Base-by-base conservation (phyloP, 176 grass and related monocot species). In the Saccharum spontaneum region DNA sequence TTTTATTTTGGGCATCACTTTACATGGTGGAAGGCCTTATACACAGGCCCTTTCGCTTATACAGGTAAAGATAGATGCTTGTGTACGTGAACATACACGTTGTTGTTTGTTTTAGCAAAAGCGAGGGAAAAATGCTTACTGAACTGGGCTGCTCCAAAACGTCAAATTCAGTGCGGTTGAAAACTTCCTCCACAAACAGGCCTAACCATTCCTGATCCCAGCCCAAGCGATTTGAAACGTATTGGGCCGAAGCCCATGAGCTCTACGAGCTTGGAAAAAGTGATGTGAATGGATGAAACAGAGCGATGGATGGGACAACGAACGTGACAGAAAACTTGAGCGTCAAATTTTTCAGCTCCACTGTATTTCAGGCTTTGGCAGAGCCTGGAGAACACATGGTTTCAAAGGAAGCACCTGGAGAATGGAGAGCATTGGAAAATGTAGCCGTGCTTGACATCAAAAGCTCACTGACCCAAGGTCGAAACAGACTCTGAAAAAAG, bases 381-480 rank as follows among this genome's bases (percentile, higher is more conserved):
- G 65, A 69, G 65, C 65, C 79, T 81, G 79, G 79, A 81, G 74
- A 77, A 59, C 31, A 59, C 20, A 12, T 75, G 26, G 71, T 4
- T 74, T 30, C 3, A 33, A 52, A 75, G 28, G 3, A 6, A 15
- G 74, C 12, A 50, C 49, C 50, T 77, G 50, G 79, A 67, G 36
- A 62, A 26, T 11, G 57, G 64, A 67, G 24, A 38, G 18, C 64
- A 17, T 69, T 5, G 75, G 64, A 74, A 79, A 55, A 24, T 79
- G 76, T 18, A 36, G 57, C 68, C 10, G 52, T 28, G 81, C 45
- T 76, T 75, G 82, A 60, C 87, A 80, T 59, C 69, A 67, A 89
- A 87, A 75, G 87, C 69, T 75, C 77, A 50, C 61, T 22, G n/a
- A 16, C 69, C 37, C 37, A 1, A 74, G 22, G 40, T 7, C 22